Conservation (phyloP, 2,329 filamentous ascomycete species). For the Claviceps capensis region DNA sequence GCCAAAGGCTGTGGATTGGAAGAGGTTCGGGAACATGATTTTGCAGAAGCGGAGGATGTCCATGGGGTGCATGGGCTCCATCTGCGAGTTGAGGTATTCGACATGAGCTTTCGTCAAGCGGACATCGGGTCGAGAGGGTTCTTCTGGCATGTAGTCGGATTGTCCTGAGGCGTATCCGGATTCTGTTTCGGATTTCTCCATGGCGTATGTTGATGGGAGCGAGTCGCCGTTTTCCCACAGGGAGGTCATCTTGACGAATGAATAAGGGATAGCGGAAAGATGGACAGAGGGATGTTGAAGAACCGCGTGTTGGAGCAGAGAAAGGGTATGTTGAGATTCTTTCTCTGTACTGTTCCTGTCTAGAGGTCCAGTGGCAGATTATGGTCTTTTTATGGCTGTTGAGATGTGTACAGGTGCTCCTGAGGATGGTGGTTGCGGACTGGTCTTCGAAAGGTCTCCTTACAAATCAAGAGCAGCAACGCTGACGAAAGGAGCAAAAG, state of each 20-base stretch:
- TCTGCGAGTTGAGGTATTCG: conserved; percentile 77
- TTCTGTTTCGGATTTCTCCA: conserved; percentile 42
- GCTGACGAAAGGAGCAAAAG: not conserved
- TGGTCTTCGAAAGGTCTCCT: not conserved
- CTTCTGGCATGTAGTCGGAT: conserved; percentile 25
- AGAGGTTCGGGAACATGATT: conserved; percentile 78
- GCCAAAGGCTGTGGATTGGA: conserved; percentile 74
- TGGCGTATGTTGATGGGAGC: conserved; percentile 23
- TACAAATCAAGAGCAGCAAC: not conserved
- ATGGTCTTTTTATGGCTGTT: not conserved
- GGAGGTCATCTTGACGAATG: not conserved
- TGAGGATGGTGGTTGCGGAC: not conserved
- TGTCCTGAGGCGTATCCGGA: conserved; percentile 68
- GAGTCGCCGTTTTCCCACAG: conserved; percentile 24
- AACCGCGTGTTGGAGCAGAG: too few species aligned
- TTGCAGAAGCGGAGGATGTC: conserved; percentile 90
- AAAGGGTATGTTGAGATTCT: not conserved
- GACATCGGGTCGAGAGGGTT: conserved; percentile 50
- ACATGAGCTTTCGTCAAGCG: conserved; percentile 80
- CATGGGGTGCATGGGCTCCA: conserved; percentile 77
- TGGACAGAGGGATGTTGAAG: not conserved
- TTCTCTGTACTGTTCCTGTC: not conserved
- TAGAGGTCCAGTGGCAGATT: not conserved
- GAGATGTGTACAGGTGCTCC: not conserved
- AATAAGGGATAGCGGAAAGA: not conserved